phyloP scores from a whole-genome alignment of 805 yeast species.

The Wickerhamiella kazuoi region DNA sequence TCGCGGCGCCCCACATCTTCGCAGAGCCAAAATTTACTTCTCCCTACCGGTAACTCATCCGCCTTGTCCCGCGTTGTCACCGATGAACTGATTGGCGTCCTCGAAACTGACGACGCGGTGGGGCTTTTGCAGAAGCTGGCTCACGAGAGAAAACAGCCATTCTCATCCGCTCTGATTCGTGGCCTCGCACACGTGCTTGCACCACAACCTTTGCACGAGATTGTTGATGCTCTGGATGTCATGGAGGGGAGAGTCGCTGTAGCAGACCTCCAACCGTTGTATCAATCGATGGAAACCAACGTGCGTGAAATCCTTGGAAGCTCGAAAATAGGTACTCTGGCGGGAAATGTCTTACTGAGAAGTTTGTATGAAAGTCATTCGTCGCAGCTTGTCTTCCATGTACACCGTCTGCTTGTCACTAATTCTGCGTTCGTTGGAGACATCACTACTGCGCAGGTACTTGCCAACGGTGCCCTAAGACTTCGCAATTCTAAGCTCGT shows the following conservation, averaged over 20 bases:
- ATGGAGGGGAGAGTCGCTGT: neutral
- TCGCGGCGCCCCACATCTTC: too few relatives aligned
- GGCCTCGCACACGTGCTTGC: neutral
- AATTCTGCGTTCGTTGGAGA: neutral
- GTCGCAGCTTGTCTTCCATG: neutral
- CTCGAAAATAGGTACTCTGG: neutral
- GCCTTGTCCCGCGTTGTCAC: neutral
- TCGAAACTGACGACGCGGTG: neutral
- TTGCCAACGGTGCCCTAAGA: conserved; percentile 15
- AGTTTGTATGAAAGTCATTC: neutral
- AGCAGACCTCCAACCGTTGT: neutral
- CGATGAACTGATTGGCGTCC: neutral
- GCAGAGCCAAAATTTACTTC: too few relatives aligned
- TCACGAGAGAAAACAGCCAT: too few relatives aligned
- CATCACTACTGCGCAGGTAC: conserved; percentile 9
- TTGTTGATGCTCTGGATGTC: neutral
- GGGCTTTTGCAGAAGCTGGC: neutral
- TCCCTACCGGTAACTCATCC: neutral
- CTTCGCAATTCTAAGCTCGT: conserved; percentile 18
- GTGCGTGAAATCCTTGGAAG: neutral
- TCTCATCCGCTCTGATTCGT: too few relatives aligned
- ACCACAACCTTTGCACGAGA: neutral
- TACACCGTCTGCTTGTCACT: neutral
- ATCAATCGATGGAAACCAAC: neutral
- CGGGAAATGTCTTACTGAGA: neutral